Evolutionary conservation across 305 asterid genomes (phyloP).

Genomic region (Solanum hybrid): DNA sequence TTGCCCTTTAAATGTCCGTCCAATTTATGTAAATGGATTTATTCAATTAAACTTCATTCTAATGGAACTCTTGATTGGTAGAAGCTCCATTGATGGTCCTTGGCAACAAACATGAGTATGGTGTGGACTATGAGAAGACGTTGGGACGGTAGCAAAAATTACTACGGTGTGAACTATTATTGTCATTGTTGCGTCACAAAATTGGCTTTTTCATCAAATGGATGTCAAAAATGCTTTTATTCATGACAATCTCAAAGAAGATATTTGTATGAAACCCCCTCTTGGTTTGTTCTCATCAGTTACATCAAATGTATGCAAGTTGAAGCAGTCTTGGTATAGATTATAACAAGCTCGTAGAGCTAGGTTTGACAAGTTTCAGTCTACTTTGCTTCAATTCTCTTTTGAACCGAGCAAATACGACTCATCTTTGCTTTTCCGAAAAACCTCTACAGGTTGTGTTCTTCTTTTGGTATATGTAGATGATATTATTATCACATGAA

Average conservation of each 20-base stretch:
- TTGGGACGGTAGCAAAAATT: background rate
- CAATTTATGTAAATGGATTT: background rate
- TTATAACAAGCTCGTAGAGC: background rate
- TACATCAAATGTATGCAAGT: background rate
- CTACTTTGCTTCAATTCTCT: background rate
- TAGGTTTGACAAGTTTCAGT: background rate
- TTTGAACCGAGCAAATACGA: background rate
- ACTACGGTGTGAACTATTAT: background rate
- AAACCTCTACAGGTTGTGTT: background rate
- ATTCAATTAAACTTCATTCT: background rate
- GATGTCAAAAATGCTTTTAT: constrained; percentile 1
- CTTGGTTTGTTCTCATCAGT: background rate
- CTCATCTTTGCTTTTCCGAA: background rate
- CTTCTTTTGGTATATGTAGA: background rate
- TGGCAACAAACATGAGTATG: background rate
- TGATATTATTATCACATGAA: background rate
- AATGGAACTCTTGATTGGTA: background rate
- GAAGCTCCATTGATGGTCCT: background rate
- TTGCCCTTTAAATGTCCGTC: background rate
- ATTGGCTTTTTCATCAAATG: background rate
- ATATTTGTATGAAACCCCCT: background rate
- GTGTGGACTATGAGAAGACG: background rate
- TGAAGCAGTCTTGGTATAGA: background rate
- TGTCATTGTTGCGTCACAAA: background rate
- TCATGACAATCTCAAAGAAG: background rate